Evolutionary conservation across 148 eudicot species (phyloP).

Genomic region (Rhododendron ovatum): DNA sequence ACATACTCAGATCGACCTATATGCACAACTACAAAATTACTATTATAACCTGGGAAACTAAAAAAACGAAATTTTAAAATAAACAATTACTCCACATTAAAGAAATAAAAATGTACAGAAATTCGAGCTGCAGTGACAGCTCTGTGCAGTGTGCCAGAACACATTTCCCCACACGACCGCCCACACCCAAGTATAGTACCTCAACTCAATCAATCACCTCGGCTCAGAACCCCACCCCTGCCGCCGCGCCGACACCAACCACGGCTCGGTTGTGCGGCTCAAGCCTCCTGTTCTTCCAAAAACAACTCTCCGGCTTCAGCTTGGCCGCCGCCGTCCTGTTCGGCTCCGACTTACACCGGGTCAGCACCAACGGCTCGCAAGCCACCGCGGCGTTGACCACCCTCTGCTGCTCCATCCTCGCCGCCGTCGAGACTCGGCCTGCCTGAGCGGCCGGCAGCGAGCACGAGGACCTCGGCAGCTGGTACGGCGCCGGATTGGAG

Average conservation of each 20-base stretch:
- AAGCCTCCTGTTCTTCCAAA: conserved; percentile 57
- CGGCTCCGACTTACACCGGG: conserved; percentile 93
- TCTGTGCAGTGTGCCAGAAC: conserved; percentile 6
- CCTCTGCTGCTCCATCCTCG: conserved; percentile 59
- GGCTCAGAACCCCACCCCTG: conserved; percentile 66
- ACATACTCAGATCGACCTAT: neutral
- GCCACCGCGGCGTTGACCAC: conserved; percentile 49
- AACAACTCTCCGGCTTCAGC: conserved; percentile 61
- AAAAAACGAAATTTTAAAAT: neutral
- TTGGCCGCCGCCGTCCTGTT: conserved; percentile 77
- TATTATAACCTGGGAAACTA: neutral
- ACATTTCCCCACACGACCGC: neutral
- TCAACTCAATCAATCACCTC: neutral
- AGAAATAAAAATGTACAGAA: conserved; percentile 14
- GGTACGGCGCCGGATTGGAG: conserved; percentile 15
- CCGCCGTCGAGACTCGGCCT: conserved; percentile 46
- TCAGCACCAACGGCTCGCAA: conserved; percentile 76
- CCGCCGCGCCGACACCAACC: conserved; percentile 50
- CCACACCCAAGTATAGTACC: neutral
- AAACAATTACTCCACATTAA: neutral
- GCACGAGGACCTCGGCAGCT: conserved; percentile 71
- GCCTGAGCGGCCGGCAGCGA: conserved; percentile 48
- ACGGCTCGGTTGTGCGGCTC: conserved; percentile 76
- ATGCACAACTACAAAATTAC: neutral
- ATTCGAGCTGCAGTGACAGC: neutral